Evolutionary conservation across 139 green algal species (phyloP).

Genomic region (Monoraphidium neglectum): DNA sequence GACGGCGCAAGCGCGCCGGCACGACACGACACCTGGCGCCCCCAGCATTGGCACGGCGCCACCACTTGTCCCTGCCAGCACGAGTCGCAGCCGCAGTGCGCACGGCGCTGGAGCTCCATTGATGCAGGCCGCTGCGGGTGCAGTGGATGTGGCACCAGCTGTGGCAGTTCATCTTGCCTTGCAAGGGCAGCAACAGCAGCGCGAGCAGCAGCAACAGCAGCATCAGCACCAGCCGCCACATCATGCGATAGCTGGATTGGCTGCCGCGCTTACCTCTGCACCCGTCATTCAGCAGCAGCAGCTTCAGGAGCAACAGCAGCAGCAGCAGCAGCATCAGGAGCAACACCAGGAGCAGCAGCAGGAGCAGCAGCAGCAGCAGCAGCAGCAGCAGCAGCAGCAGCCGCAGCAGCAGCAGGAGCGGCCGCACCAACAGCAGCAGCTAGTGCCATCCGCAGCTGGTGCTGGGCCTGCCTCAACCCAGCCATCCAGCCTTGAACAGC

Average conservation of each 20-base stretch:
- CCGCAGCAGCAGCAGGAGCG: slow-evolving; percentile 1
- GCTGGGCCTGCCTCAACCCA: neutral
- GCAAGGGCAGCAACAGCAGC: slow-evolving; percentile 19
- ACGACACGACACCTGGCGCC: too few species aligned
- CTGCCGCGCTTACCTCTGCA: neutral
- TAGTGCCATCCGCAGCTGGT: neutral
- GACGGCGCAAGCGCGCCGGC: too few species aligned
- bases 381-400: slow-evolving; percentile 6
- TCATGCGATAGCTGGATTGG: neutral
- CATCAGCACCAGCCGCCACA: too few species aligned
- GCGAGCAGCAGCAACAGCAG: slow-evolving; percentile 6
- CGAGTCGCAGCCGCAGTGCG: too few species aligned
- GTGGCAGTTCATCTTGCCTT: neutral
- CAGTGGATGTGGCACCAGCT: neutral
- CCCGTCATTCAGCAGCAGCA: neutral
- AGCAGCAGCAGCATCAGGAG: neutral
- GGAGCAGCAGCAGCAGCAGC: neutral
- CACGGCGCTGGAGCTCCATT: too few species aligned
- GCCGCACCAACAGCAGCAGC: neutral
- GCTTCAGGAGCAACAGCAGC: neutral
- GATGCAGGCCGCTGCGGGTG: too few species aligned
- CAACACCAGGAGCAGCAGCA: neutral
- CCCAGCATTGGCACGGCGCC: too few species aligned
- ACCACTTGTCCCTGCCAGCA: too few species aligned
- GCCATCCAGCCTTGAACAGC: slow-evolving; percentile 2